Conservation (phyloP, 2,329 filamentous ascomycete genomes). For the Aspergillus quadrilineatus region DNA sequence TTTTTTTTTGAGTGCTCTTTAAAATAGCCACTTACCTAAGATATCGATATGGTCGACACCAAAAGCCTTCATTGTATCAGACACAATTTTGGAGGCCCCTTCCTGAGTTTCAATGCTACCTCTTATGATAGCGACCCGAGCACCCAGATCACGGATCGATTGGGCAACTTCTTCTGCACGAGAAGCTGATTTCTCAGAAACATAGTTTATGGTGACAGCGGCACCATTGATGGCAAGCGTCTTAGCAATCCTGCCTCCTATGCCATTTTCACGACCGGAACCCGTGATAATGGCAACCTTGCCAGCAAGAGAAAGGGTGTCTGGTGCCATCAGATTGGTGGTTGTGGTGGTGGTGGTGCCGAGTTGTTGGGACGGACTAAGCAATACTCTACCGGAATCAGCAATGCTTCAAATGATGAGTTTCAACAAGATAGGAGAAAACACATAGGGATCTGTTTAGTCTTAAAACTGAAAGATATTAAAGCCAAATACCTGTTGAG, state of each 20-base stretch:
- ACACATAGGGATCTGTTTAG: no score
- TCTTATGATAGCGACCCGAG: conserved; percentile 14
- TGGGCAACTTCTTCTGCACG: conserved; percentile 10
- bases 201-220: conserved; percentile 67
- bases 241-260: conserved; percentile 65
- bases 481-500: no score
- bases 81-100: background rate
- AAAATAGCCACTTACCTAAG: background rate
- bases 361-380: no score
- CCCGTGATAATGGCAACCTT: conserved; percentile 38
- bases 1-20: no score
- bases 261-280: conserved; percentile 54
- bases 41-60: background rate
- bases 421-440: no score
- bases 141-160: conserved; percentile 8
- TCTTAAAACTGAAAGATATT: no score
- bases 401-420: no score
- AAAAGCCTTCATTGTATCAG: background rate
- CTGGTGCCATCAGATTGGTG: no score
- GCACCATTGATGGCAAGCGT: conserved; percentile 66
- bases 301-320: conserved; percentile 11
- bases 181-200: conserved; percentile 9
- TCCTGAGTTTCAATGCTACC: conserved; percentile 16
- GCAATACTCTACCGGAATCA: no score
- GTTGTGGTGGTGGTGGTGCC: no score